Conservation (phyloP, 495 filamentous ascomycete species). For the Lasiosphaeria ovina region DNA sequence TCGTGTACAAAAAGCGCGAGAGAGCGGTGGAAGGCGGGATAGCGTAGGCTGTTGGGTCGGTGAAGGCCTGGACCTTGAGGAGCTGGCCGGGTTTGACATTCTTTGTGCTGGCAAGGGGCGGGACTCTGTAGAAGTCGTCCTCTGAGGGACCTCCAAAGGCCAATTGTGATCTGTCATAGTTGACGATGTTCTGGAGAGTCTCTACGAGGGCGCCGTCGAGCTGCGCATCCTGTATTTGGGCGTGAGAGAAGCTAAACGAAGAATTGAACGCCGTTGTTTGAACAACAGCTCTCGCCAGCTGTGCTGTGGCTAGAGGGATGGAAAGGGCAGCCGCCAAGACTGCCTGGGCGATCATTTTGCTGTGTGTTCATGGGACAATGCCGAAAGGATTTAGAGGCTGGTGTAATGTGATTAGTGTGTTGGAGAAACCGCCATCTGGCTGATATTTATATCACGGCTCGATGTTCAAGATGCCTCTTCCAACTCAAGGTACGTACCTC, state of each 20-base stretch:
- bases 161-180: conserved; percentile 38
- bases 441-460: too few species aligned
- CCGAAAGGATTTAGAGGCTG: too few species aligned
- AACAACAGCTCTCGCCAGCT: not conserved
- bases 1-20: conserved; percentile 51
- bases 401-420: too few species aligned
- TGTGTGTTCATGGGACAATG: not conserved
- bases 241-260: conserved; percentile 30
- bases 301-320: not conserved
- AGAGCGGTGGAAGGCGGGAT: conserved; percentile 41
- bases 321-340: not conserved
- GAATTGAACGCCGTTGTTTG: conserved; percentile 36
- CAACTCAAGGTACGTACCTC: too few species aligned
- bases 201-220: conserved; percentile 18
- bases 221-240: conserved; percentile 31
- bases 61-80: conserved; percentile 37
- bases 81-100: conserved; percentile 26
- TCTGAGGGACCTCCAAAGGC: conserved; percentile 31
- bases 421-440: too few species aligned
- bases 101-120: conserved; percentile 10
- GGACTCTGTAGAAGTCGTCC: conserved; percentile 31
- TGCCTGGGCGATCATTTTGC: not conserved
- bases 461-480: too few species aligned
- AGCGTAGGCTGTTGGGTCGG: conserved; percentile 33
- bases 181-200: conserved; percentile 31